Base-by-base conservation (phyloP, 805 yeast species). In the Lipomyces yamadae region DNA sequence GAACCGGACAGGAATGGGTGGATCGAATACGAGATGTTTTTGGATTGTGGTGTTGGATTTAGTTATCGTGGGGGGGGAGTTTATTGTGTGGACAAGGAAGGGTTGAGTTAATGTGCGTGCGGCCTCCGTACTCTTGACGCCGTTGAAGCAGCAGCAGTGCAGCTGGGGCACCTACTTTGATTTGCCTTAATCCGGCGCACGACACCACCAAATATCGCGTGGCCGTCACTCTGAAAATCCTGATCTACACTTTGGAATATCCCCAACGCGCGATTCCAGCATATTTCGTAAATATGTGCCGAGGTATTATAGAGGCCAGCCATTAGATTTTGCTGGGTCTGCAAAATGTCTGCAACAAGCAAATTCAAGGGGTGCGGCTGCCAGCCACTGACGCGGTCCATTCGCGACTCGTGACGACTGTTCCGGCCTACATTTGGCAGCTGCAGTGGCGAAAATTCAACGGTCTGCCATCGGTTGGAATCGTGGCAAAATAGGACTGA, bases 291-390 rank as follows among this genome's bases (percentile, higher is more conserved):
- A 42, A 15, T 42, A 42, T 7, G 48, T 42, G 48, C 48, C 48
- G 48, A 42, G 48, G 48, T n/a, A 42, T n/a, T n/a, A 15, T 5
- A 24, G 24, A 24, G 24, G 24, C 24, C 24, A 24, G 24, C 24
- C 24, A 24, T 24, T 24, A 24, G 24, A 24, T 24, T 24, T 24
- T 24, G 24, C 24, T 24, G 24, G 24, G 24, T 24, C 24, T 24
- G 24, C n/a, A 42, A 2, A 6, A 42, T 15, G 48, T 18, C 48
- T 11, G 48, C 48, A 42, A 7, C 48, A 6, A 13, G 48, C 15
- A 18, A 15, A 42, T 42, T 42, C 48, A 42, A 42, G 48, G 48
- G 48, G 48, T 42, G 48, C 48, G 48, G 48, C 48, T 42, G 48
- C 48, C 48, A 42, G 48, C 48, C 48, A 42, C 48, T n/a, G 48